Percentiles rank a stretch among this genome's conserved stretches.
Evolutionary conservation across 805 yeast genomes (phyloP).

Genomic region (Candida ascalaphidarum): DNA sequence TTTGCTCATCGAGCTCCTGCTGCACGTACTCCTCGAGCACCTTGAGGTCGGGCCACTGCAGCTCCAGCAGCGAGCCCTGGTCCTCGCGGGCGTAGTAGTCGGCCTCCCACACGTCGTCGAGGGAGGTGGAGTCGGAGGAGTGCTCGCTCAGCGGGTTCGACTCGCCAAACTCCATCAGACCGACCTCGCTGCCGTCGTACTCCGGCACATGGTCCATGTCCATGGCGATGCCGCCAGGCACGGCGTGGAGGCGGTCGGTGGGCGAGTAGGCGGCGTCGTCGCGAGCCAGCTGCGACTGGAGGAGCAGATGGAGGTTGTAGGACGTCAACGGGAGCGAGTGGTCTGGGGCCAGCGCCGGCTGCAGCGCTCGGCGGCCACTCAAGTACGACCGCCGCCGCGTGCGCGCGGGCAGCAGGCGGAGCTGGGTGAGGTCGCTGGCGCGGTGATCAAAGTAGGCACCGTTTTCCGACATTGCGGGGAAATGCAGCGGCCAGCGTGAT

Average conservation of each 20-base stretch:
- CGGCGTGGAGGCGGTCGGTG: conserved; percentile 3
- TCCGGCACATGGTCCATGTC: conserved; percentile 33
- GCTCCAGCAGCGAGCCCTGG: conserved; percentile 10
- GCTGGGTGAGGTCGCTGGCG: conserved; percentile 16
- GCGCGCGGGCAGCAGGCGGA: conserved; percentile 21
- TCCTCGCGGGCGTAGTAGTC: conserved; percentile 41
- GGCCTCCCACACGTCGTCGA: conserved; percentile 91
- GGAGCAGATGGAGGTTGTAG: conserved; percentile 24
- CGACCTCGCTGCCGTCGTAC: conserved; percentile 11
- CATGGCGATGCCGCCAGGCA: conserved; percentile 20
- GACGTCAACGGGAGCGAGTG: conserved; percentile 27
- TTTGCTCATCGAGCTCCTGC: conserved; percentile 45
- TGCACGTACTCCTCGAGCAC: conserved; percentile 69
- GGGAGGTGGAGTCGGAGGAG: conserved; percentile 58
- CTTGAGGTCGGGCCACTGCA: conserved; percentile 76
- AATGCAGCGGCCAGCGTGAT: no score
- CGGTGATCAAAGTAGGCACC: conserved; percentile 20
- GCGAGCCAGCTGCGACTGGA: no score
- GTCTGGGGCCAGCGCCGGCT: conserved; percentile 1
- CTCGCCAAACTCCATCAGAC: conserved; percentile 28
- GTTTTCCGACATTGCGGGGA: no score
- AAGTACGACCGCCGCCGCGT: conserved; percentile 12
- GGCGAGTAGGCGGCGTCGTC: no score
- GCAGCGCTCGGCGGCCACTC: conserved; percentile 1
- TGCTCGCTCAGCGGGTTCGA: conserved; percentile 63